Conservation (phyloP, 345 rosid genomes). For the Rhizophora mangle region DNA sequence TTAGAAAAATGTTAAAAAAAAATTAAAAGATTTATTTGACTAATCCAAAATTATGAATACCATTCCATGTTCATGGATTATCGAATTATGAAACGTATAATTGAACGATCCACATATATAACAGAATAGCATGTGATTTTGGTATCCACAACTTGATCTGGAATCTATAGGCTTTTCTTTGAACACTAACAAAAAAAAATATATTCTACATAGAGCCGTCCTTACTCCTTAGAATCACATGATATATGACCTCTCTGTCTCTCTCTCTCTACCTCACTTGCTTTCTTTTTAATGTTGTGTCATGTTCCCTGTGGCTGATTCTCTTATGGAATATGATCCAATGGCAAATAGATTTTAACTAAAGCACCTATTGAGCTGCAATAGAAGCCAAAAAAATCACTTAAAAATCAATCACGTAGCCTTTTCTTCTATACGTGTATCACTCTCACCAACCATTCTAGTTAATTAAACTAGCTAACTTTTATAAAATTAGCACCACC, state of each 20-base stretch:
- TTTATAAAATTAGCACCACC: neutral
- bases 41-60: too few species aligned
- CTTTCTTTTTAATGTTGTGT: neutral
- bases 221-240: neutral
- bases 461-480: neutral
- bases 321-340: neutral
- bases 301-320: slow-evolving; percentile 2
- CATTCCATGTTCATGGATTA: too few species aligned
- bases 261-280: neutral
- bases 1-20: too few species aligned
- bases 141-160: too few species aligned
- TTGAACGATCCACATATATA: too few species aligned
- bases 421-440: neutral
- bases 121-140: too few species aligned
- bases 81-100: too few species aligned
- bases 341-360: too few species aligned
- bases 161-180: neutral
- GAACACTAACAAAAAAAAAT: neutral
- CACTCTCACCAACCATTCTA: neutral
- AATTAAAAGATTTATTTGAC: too few species aligned
- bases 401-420: neutral
- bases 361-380: neutral
- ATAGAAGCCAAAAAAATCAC: neutral
- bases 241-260: too few species aligned
- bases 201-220: neutral